These are phyloP conservation scores for Gentiana macrophylla DNA, from an alignment of 257 asterid genomes.

Conservation along the genomic window DNA sequence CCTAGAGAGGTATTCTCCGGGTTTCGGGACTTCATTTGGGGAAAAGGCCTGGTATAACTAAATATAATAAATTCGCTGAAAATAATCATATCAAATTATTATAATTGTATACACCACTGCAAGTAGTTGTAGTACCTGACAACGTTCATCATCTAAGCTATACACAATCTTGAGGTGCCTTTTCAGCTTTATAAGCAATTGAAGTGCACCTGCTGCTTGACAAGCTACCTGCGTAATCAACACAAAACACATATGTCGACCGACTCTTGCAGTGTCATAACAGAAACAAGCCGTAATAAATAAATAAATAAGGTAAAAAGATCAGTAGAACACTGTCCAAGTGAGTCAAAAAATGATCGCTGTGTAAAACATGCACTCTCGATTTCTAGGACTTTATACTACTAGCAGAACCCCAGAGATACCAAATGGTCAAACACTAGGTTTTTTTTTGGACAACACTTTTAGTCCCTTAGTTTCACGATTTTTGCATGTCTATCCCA, in stretches of 20 bases:
- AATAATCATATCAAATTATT: background rate
- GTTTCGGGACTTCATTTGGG: slow-evolving; percentile 71
- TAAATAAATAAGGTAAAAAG: too few relatives aligned
- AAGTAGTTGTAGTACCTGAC: slow-evolving; percentile 51
- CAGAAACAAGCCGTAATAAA: too few relatives aligned
- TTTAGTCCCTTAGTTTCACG: too few relatives aligned
- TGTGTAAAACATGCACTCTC: too few relatives aligned
- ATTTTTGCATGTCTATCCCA: too few relatives aligned
- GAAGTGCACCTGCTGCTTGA: slow-evolving; percentile 82
- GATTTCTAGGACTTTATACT: too few relatives aligned
- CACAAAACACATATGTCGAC: slow-evolving; percentile 5
- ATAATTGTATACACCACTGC: too few relatives aligned
- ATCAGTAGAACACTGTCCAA: too few relatives aligned
- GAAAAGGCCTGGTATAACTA: slow-evolving; percentile 48
- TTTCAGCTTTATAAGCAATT: slow-evolving; percentile 84
- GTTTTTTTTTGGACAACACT: too few relatives aligned
- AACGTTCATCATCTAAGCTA: slow-evolving; percentile 73
- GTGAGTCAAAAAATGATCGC: too few relatives aligned
- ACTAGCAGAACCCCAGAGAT: too few relatives aligned
- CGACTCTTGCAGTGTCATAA: slow-evolving; percentile 6
- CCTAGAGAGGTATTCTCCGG: slow-evolving; percentile 60
- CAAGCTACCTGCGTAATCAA: slow-evolving; percentile 56
- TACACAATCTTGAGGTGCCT: slow-evolving; percentile 89
- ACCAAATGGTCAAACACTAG: too few relatives aligned
- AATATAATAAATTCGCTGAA: background rate